Percentiles rank a stretch among this genome's conserved stretches.
These are phyloP conservation scores for Viola pubescens DNA, from an alignment of 441 rosid genomes.

Conservation along the genomic window DNA sequence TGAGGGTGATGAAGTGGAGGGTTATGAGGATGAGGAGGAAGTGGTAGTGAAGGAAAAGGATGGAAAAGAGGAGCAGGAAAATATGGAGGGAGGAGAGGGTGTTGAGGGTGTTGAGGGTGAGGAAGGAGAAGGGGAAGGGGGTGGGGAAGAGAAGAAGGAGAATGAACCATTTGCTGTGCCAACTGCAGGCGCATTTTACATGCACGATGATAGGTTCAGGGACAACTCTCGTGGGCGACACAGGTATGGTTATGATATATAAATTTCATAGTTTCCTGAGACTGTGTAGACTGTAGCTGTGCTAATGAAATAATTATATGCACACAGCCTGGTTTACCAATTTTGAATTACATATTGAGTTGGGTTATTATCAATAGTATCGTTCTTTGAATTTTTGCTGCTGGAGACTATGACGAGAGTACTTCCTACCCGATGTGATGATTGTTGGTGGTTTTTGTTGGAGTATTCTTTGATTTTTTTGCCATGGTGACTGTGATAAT, in stretches of 20 bases:
- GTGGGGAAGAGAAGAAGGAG: constrained; percentile 45
- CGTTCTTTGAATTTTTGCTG: too few species aligned
- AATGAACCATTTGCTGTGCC: constrained; percentile 89
- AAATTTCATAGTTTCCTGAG: too few species aligned
- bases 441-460: too few species aligned
- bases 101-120: constrained; percentile 37
- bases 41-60: constrained; percentile 27
- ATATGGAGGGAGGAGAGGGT: constrained; percentile 21
- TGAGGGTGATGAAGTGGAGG: constrained; percentile 20
- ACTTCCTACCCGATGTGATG: too few species aligned
- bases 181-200: constrained; percentile 92
- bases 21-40: constrained; percentile 15
- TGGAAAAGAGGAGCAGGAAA: constrained; percentile 12
- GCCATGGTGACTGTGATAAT: too few species aligned
- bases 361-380: too few species aligned
- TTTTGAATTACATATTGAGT: too few species aligned
- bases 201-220: constrained; percentile 95
- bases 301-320: too few species aligned
- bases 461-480: too few species aligned
- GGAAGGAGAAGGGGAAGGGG: constrained; percentile 11
- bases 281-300: too few species aligned
- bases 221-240: constrained; percentile 52
- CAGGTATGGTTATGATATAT: constrained; percentile 27
- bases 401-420: too few species aligned
- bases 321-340: too few species aligned